Evolutionary conservation across 306 rosid genomes (phyloP), one percentile per base, ranked within the genome.

Genomic region (Corylus avellana): DNA sequence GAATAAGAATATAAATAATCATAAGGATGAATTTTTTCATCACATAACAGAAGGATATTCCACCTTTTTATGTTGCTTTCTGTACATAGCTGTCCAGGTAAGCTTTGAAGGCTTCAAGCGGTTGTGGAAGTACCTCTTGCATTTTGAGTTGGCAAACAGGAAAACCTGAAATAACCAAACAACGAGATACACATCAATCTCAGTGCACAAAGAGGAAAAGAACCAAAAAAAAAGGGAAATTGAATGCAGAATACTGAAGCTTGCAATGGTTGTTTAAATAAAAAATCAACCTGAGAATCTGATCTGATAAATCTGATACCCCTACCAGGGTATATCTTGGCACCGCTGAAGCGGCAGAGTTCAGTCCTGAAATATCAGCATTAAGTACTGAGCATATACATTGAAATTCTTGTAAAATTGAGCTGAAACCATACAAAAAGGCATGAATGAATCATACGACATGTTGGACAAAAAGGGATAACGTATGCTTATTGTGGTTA

Each of bases 1-100:
- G 49, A 29, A 5, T 29, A 11, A 67, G 10, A 37, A 67, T 8
- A 37, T 42, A 17, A 17, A 18, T 37, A 17, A 18, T 37, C 50
- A 67, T 39, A 13, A 16, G n/a, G 44, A 62, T 29, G 68, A 13
- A 32, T 27, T 29, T 4, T 27, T 62, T 2, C 17, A 37, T 27
- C 8, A 39, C 50, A 67, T 39, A 17, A 39, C 8, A 16, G 5
- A 17, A 67, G 49, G 49, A 18, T 18, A 39, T n/a, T 8, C 48
- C 54, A 91, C 98, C 93, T 91, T 94, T 85, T 92, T 93, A 70
- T 87, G 97, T 54, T 92, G 97, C 89, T 92, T 92, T 85, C 97
- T 82, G 70, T 74, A 92, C 97, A 92, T 92, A 44, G 97, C 97
- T 75, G 95, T 92, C 97, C 95, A 89, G 18, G 95, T 90, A 32